A percentile compares a stretch with the other conserved stretches of the same genome.
Evolutionary conservation across 1,139 yeast genomes (phyloP).

Genomic region (Wickerhamiella pararugosa): DNA sequence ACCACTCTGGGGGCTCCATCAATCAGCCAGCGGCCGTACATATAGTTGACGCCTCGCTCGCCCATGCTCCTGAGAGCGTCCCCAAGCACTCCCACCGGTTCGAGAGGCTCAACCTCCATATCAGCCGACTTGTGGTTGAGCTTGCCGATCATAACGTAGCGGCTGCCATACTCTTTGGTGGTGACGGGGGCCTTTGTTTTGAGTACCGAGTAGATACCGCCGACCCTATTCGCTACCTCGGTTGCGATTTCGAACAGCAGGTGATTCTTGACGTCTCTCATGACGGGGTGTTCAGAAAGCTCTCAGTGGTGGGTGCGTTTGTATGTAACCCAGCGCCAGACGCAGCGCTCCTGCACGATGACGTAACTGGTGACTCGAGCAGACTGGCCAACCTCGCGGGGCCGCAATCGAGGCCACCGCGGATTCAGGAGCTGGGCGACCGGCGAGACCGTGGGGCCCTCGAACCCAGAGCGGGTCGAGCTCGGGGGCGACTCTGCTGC

Average conservation of each 20-base stretch:
- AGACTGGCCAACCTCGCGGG: too few species aligned
- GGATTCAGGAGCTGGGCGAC: too few species aligned
- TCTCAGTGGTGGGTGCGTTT: too few species aligned
- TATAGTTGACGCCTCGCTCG: conserved; percentile 63
- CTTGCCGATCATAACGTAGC: conserved; percentile 83
- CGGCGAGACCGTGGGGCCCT: too few species aligned
- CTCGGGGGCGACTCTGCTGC: too few species aligned
- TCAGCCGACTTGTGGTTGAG: conserved; percentile 68
- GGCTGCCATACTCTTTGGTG: conserved; percentile 78
- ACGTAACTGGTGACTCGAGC: too few species aligned
- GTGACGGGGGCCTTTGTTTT: conserved; percentile 96
- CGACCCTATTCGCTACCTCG: conserved; percentile 94
- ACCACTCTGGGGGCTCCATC: conserved; percentile 95
- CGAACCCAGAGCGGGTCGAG: too few species aligned
- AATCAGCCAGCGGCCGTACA: conserved; percentile 92
- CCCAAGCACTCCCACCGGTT: conserved; percentile 42
- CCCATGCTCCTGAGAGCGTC: conserved; percentile 61
- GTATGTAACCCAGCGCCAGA: too few species aligned
- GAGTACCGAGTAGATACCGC: conserved; percentile 93
- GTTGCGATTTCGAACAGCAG: conserved; percentile 89
- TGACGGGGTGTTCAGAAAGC: not conserved
- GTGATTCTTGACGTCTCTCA: conserved; percentile 47
- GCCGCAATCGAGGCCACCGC: too few species aligned
- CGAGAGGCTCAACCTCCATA: conserved; percentile 82
- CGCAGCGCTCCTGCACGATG: too few species aligned